Evolutionary conservation across 1,139 yeast genomes (phyloP).

Genomic region (Groenewaldozyma sp.): DNA sequence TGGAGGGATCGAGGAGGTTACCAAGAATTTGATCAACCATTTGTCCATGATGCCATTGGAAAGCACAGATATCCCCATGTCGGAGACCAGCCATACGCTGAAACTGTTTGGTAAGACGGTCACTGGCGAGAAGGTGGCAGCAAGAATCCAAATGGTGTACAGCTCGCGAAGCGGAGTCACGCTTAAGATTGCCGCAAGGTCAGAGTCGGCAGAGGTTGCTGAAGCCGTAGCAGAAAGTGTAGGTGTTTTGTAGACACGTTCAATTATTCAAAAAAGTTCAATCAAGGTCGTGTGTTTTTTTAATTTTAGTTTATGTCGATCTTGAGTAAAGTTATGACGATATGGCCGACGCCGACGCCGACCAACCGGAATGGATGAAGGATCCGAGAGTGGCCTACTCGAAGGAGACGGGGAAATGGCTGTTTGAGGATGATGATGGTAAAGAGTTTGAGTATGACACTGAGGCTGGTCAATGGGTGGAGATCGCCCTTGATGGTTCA

Average conservation of each 20-base stretch:
- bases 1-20: constrained; percentile 39
- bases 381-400: constrained; percentile 30
- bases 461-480: constrained; percentile 28
- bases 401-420: constrained; percentile 27
- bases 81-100: constrained; percentile 55
- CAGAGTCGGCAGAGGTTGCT: constrained; percentile 40
- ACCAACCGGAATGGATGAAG: constrained; percentile 14
- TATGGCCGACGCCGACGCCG: not conserved
- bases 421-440: constrained; percentile 28
- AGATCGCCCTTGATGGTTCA: constrained; percentile 15
- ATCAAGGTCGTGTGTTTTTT: too few species aligned
- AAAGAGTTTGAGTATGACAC: constrained; percentile 29
- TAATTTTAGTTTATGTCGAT: too few species aligned
- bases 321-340: too few species aligned
- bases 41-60: constrained; percentile 67
- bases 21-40: constrained; percentile 34
- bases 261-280: too few species aligned
- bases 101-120: constrained; percentile 79
- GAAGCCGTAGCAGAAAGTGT: constrained; percentile 26
- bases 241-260: constrained; percentile 17
- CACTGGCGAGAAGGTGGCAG: constrained; percentile 62
- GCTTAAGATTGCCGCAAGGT: constrained; percentile 64
- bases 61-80: constrained; percentile 59
- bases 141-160: constrained; percentile 60
- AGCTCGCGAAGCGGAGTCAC: constrained; percentile 66